Evolutionary conservation across 2,329 filamentous ascomycete genomes (phyloP), one percentile per base, ranked within the genome.

Genomic region (Colletotrichum sp.): DNA sequence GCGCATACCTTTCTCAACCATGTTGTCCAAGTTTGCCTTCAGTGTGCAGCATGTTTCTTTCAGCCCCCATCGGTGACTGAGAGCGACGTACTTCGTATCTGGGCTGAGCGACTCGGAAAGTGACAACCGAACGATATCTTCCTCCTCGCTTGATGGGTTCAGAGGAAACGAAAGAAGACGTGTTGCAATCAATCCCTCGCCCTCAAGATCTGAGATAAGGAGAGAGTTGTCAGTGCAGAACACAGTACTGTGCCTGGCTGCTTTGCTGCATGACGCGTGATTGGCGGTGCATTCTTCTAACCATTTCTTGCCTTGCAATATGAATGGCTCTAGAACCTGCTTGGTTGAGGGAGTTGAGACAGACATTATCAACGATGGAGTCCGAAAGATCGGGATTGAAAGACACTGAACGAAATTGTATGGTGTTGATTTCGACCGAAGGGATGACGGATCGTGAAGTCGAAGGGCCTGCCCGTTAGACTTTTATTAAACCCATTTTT

Each of bases 11-110:
- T 21, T 32, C 36, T 66, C 30, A 9, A 55, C 62, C 60, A 71
- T 55, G 3, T 39, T 3, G n/a, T 6, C 15, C 21, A 71, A 44
- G 10, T 32, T 66, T 10, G 16, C n/a, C 2, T 8, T 28, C n/a
- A 13, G 24, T 0, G 69, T 65, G 21, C 62, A 55, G 39, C 36
- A 71, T 2, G 36, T 66, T 21, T 71, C 69, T 13, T 36, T 16
- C n/a, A 18, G 1, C 6, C 69, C 69, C 69, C 69, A 66, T 39
- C 60, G 36, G 24, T 71, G 60, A 55, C 69, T 71, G 10, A 71
- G 60, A 24, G 60, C 69, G 21, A 39, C 21, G 2, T 71, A 71
- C 16, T 24, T 28, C 39, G 69, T 71, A 16, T 66, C 21, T 12
- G 34, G 28, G 62, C 59, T 26, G 32, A 71, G 62, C n/a, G 69